A percentile compares a stretch with the other conserved stretches of the same genome.
Conservation (phyloP, 805 yeast genomes). For the Yarrowia keelungensis region DNA sequence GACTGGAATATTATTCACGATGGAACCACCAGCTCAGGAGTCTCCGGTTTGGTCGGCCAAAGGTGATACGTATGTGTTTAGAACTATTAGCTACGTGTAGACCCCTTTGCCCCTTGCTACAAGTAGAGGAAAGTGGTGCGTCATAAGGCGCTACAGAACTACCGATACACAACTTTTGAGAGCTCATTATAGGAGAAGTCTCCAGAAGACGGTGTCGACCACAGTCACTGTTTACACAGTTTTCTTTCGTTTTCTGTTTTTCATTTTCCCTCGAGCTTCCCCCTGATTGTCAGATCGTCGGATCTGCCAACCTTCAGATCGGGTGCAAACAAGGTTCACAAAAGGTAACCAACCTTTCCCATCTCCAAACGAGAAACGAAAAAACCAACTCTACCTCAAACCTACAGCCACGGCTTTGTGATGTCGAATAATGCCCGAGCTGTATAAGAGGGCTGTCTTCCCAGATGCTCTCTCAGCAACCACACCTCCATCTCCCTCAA, state of each 20-base stretch:
- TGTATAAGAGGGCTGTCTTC: conserved; percentile 2
- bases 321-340: background rate
- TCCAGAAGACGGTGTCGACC: too few relatives aligned
- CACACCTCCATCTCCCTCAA: background rate
- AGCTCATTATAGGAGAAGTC: too few relatives aligned
- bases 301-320: conserved; percentile 14
- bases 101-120: background rate
- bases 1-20: background rate
- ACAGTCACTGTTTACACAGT: background rate
- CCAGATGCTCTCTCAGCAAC: too few relatives aligned
- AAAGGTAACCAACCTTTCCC: background rate
- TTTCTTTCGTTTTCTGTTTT: too few relatives aligned
- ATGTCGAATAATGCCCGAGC: background rate
- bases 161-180: too few relatives aligned
- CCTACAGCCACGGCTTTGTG: background rate
- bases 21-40: background rate
- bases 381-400: background rate
- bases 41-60: too few relatives aligned
- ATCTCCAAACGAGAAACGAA: background rate
- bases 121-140: too few relatives aligned
- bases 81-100: too few relatives aligned
- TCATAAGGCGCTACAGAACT: too few relatives aligned
- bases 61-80: too few relatives aligned
- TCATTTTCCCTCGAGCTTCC: background rate
- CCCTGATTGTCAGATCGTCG: conserved; percentile 27